Conservation (phyloP, 176 grass and related monocot species). For the Avena eriantha region DNA sequence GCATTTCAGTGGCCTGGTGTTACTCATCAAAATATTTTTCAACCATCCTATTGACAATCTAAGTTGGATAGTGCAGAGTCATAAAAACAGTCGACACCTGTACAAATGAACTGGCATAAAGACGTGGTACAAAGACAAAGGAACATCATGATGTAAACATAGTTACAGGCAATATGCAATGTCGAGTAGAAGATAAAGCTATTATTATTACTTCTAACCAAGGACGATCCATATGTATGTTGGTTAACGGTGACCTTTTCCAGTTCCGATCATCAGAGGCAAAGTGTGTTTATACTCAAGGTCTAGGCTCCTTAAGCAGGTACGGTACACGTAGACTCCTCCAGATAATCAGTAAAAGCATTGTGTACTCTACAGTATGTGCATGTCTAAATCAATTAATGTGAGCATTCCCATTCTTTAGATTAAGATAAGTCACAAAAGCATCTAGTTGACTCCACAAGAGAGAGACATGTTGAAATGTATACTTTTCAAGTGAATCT, state of each 20-base stretch:
- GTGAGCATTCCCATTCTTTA: not conserved
- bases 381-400: not conserved
- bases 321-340: not conserved
- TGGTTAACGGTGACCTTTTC: not conserved
- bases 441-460: not conserved
- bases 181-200: not conserved
- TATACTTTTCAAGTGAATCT: not conserved
- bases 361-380: not conserved
- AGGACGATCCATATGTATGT: not conserved
- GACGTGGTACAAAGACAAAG: not conserved
- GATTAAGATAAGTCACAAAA: not conserved
- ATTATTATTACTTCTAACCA: not conserved
- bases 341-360: not conserved
- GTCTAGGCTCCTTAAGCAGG: not conserved
- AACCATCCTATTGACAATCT: not conserved
- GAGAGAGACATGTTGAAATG: not conserved
- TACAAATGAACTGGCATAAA: not conserved
- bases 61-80: not conserved
- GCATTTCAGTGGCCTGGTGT: not conserved
- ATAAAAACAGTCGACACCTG: not conserved
- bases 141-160: not conserved
- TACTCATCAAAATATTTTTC: constrained; percentile 31
- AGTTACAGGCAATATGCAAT: not conserved
- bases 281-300: not conserved
- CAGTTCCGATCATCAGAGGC: not conserved